Percentiles rank a stretch among this genome's conserved stretches.
Evolutionary conservation across 2,329 filamentous ascomycete species (phyloP).

Genomic region (Botryotinia globosa): DNA sequence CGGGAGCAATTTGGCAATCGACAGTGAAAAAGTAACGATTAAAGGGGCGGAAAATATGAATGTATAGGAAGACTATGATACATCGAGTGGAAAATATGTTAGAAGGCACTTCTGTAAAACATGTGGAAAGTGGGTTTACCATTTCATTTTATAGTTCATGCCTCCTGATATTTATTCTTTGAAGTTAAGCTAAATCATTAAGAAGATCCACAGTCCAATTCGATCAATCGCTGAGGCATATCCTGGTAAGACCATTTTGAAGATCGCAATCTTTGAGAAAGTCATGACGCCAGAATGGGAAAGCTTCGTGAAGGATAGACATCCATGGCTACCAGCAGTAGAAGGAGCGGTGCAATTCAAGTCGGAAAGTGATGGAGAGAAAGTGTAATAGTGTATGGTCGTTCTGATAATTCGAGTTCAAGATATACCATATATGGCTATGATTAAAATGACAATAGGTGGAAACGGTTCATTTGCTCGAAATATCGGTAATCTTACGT

Average conservation of each 20-base stretch:
- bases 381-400: neutral
- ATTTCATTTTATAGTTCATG: neutral
- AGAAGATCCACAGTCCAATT: slow-evolving; percentile 42
- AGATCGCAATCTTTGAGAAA: slow-evolving; percentile 50
- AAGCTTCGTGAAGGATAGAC: slow-evolving; percentile 44
- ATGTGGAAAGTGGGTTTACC: slow-evolving; percentile 44
- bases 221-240: slow-evolving; percentile 44
- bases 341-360: slow-evolving; percentile 27
- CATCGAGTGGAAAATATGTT: slow-evolving; percentile 47
- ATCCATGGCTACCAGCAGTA: slow-evolving; percentile 40
- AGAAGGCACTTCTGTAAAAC: slow-evolving; percentile 46
- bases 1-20: slow-evolving; percentile 35
- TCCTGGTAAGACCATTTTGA: slow-evolving; percentile 46
- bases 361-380: slow-evolving; percentile 24
- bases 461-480: neutral
- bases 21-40: slow-evolving; percentile 43
- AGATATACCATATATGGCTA: neutral
- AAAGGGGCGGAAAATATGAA: slow-evolving; percentile 44
- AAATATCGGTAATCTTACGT: neutral
- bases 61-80: slow-evolving; percentile 45
- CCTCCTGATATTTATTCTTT: neutral
- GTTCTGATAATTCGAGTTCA: neutral
- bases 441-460: neutral
- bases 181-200: neutral
- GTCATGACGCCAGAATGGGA: slow-evolving; percentile 48